These are phyloP conservation scores for Dactylellina cionopaga DNA, from an alignment of 2,329 filamentous ascomycete genomes.

Conservation along the genomic window DNA sequence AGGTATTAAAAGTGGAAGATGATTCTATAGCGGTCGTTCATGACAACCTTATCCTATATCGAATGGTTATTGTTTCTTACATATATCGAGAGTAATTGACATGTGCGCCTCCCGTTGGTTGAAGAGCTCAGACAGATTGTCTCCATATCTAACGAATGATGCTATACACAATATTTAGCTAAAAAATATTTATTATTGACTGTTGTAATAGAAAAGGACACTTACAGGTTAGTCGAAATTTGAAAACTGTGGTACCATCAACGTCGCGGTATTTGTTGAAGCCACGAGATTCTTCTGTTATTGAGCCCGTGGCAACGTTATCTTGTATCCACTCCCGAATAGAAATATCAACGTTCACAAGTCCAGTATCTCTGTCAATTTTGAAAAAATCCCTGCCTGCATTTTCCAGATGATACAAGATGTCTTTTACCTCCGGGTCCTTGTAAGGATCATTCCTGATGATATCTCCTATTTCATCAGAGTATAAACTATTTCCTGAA, in stretches of 20 bases:
- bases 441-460: slow-evolving; percentile 9
- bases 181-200: too few species aligned
- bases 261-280: slow-evolving; percentile 22
- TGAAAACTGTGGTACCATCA: slow-evolving; percentile 18
- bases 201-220: too few species aligned
- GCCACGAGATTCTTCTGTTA: slow-evolving; percentile 13
- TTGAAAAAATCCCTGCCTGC: slow-evolving; percentile 12
- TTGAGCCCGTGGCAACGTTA: not conserved
- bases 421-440: slow-evolving; percentile 9
- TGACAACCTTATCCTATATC: too few species aligned
- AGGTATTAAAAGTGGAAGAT: not conserved
- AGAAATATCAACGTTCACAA: slow-evolving; percentile 20
- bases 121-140: slow-evolving; percentile 28
- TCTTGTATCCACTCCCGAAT: slow-evolving; percentile 40
- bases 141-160: slow-evolving; percentile 39
- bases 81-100: slow-evolving; percentile 33
- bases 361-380: slow-evolving; percentile 1
- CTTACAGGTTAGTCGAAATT: slow-evolving; percentile 23
- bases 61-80: too few species aligned
- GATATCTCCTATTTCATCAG: too few species aligned
- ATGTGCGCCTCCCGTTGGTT: slow-evolving; percentile 23
- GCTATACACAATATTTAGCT: slow-evolving; percentile 1
- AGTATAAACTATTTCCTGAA: too few species aligned
- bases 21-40: too few species aligned
- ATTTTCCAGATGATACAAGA: slow-evolving; percentile 3